phyloP scores from a whole-genome alignment of 768 basidiomycete species.

The Paxillus involutus region DNA sequence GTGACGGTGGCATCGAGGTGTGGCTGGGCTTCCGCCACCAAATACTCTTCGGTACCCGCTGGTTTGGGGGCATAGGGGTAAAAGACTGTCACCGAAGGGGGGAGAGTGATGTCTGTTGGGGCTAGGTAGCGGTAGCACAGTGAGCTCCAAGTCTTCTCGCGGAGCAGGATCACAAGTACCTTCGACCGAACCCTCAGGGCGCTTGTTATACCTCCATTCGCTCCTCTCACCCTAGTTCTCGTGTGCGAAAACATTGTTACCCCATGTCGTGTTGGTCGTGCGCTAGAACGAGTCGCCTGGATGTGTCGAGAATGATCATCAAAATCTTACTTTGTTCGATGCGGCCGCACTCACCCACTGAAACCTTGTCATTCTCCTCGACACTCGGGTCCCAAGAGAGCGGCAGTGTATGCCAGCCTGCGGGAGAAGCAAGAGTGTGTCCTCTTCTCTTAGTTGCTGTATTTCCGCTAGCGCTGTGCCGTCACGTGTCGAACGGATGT shows the following conservation, averaged over 20 bases:
- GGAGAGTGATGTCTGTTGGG: not conserved
- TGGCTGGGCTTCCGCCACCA: conserved; percentile 67
- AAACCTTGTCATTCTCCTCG: conserved; percentile 9
- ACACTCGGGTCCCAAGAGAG: conserved; percentile 59
- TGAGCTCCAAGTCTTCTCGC: not conserved
- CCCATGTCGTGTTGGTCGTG: conserved; percentile 81
- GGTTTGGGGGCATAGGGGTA: conserved; percentile 72
- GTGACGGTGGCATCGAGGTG: conserved; percentile 87
- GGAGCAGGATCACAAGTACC: too few species aligned
- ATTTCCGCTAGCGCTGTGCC: too few species aligned
- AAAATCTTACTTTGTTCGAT: not conserved
- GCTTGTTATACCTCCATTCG: conserved; percentile 67
- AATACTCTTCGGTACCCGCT: conserved; percentile 49
- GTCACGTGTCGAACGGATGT: too few species aligned
- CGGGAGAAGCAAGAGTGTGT: conserved; percentile 72
- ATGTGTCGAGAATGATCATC: conserved; percentile 11
- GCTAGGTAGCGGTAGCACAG: not conserved
- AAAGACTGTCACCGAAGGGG: conserved; percentile 41
- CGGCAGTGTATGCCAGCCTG: conserved; percentile 91
- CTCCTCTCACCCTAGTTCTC: conserved; percentile 88
- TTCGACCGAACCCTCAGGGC: conserved; percentile 70
- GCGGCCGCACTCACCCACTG: conserved; percentile 8
- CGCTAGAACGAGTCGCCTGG: conserved; percentile 37
- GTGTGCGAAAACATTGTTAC: conserved; percentile 92
- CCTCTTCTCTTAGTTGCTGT: too few species aligned